A percentile compares a stretch with the other conserved stretches of the same genome.
Conservation (phyloP, 768 basidiomycete genomes). For the Boletus huronensis region DNA sequence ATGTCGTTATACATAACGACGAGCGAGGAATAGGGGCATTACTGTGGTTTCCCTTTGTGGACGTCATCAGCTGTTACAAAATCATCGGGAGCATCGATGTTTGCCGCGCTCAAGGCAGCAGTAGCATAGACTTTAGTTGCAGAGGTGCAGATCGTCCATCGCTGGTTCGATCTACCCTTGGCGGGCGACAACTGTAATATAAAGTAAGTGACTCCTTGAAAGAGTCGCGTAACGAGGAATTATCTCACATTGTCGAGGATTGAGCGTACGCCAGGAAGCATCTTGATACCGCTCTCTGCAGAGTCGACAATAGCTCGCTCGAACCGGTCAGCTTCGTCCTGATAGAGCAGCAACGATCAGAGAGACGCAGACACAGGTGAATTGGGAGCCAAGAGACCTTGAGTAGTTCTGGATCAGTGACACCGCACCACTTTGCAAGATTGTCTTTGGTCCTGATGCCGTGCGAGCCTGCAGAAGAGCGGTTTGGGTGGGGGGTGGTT, state of each 20-base stretch:
- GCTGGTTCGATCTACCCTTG: slow-evolving; percentile 47
- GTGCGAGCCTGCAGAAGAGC: slow-evolving; percentile 54
- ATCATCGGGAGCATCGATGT: slow-evolving; percentile 65
- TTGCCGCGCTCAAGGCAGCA: slow-evolving; percentile 63
- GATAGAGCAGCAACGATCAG: slow-evolving; percentile 3
- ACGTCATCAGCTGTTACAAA: slow-evolving; percentile 87
- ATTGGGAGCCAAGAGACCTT: slow-evolving; percentile 43
- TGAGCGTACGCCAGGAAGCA: slow-evolving; percentile 66
- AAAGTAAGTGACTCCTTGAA: slow-evolving; percentile 6
- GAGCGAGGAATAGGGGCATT: slow-evolving; percentile 14
- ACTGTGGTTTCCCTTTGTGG: slow-evolving; percentile 75
- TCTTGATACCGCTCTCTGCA: slow-evolving; percentile 57
- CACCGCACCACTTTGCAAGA: slow-evolving; percentile 64
- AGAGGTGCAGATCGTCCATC: slow-evolving; percentile 87
- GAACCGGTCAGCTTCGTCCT: slow-evolving; percentile 75
- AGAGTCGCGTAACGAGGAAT: neutral
- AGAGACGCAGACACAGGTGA: neutral
- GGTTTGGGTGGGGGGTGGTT: neutral
- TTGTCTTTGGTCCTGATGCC: slow-evolving; percentile 85
- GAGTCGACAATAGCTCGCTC: slow-evolving; percentile 73
- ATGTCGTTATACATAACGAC: slow-evolving; percentile 1
- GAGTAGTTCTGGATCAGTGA: slow-evolving; percentile 64
- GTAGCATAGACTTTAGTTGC: slow-evolving; percentile 76
- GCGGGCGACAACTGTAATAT: slow-evolving; percentile 25
- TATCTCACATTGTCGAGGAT: slow-evolving; percentile 53